Conservation (phyloP, 2,329 filamentous ascomycete genomes). For the Xylaria arbuscula region DNA sequence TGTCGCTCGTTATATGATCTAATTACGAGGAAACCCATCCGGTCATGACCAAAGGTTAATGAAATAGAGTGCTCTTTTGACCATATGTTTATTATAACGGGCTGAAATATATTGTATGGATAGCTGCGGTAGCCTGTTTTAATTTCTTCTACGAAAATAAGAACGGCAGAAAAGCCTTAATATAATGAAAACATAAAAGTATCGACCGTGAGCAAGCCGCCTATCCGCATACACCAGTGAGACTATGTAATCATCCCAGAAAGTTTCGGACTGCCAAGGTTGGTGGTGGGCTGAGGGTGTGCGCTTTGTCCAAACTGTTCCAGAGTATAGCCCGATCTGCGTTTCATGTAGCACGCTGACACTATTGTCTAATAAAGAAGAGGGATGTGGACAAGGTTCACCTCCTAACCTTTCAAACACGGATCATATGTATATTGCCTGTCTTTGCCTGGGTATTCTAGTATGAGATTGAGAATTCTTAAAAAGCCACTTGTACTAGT, state of each 20-base stretch:
- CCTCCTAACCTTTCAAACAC: conserved; percentile 1
- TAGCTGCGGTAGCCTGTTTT: conserved; percentile 10
- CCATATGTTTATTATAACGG: conserved; percentile 8
- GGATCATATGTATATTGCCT: background rate
- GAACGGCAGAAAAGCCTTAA: conserved; percentile 24
- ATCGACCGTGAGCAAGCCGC: background rate
- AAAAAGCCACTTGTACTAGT: background rate
- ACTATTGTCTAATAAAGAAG: conserved; percentile 18
- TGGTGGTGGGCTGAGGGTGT: background rate
- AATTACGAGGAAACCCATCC: conserved; percentile 13
- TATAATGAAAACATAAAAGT: conserved; percentile 28
- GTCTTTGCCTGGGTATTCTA: background rate
- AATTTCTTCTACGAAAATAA: background rate
- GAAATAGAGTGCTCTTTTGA: conserved; percentile 31
- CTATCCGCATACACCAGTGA: background rate
- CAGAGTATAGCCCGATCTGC: conserved; percentile 18
- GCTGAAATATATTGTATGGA: conserved; percentile 28
- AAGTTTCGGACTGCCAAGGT: conserved; percentile 16
- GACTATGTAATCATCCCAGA: background rate
- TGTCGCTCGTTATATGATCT: conserved; percentile 34
- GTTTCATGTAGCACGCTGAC: conserved; percentile 36
- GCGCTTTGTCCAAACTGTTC: conserved; percentile 17
- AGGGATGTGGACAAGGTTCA: conserved; percentile 2
- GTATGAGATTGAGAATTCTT: background rate
- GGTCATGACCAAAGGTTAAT: conserved; percentile 19